Conservation (phyloP, 1,284 basidiomycete genomes). For the Naganishia albida region DNA sequence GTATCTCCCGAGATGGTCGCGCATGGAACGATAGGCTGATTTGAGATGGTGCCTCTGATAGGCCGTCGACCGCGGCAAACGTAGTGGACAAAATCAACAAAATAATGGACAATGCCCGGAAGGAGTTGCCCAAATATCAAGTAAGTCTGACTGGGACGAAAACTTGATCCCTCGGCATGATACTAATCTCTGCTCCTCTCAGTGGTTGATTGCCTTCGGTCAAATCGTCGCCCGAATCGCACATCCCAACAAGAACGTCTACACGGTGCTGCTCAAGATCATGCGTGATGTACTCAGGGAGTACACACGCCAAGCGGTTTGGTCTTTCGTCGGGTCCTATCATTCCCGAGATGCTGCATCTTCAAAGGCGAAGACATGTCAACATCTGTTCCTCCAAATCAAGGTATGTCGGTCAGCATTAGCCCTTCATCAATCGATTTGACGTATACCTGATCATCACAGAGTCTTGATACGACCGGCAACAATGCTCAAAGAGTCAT, state of each 20-base stretch:
- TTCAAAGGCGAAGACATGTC: constrained; percentile 59
- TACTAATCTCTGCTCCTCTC: constrained; percentile 31
- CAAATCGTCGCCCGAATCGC: constrained; percentile 95
- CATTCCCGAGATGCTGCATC: constrained; percentile 65
- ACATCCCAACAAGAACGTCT: constrained; percentile 72
- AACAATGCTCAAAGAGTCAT: constrained; percentile 50
- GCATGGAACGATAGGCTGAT: neutral
- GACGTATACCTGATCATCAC: neutral
- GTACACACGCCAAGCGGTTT: constrained; percentile 89
- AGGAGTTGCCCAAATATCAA: constrained; percentile 72
- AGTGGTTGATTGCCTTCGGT: constrained; percentile 97
- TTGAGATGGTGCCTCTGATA: constrained; percentile 5
- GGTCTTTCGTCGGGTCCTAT: constrained; percentile 86
- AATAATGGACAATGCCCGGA: constrained; percentile 64
- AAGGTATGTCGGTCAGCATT: constrained; percentile 55
- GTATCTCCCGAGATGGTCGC: neutral
- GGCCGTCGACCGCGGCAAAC: constrained; percentile 18
- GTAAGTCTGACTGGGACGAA: constrained; percentile 51
- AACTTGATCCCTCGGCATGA: neutral
- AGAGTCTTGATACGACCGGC: constrained; percentile 1
- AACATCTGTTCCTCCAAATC: constrained; percentile 66
- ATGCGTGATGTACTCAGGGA: constrained; percentile 73
- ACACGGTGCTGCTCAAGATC: constrained; percentile 66
- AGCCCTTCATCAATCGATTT: neutral
- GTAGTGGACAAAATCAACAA: constrained; percentile 56